Evolutionary conservation across 208 protist species (phyloP), one percentile per base, ranked within the genome.

Genomic region (Trypanosoma cruzi): DNA sequence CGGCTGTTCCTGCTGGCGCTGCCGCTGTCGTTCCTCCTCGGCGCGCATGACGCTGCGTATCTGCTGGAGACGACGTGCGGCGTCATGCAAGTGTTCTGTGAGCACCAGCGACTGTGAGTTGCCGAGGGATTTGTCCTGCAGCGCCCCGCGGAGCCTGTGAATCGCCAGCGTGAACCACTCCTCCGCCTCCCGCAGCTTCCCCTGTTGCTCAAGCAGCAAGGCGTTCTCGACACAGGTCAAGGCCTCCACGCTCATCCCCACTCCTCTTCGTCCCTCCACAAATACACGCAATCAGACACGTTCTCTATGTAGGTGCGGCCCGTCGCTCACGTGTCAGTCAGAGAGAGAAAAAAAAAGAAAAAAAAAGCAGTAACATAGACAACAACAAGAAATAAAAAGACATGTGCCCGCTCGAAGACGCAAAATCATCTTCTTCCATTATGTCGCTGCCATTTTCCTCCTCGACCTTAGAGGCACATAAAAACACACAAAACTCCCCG

Each of bases 121-220:
- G 11, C 71, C 54, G 53, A 90, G 75, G 31, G 64, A 61, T 0
- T 40, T 59, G 24, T 82, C 70, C 34, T 72, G 34, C 34, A 91
- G 64, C 4, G 75, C 64, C 18, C 71, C 46, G 2, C 80, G 80
- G 10, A 95, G 77, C 13, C 76, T 22, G 29, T 75, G 34, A 42
- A 92, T 87, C 20, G 77, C 87, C 22, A 78, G 73, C 16, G 79
- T 85, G 77, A 89, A 90, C 64, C 72, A 86, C 70, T 85, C 87
- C 72, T 95, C 85, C n/a, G 89, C 89, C 61, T 89, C 80, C 10
- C 60, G 65, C n/a, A 83, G 75, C 58, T 73, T 75, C 28, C 69
- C 71, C 24, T 68, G 52, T 1, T 64, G 80, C 63, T 94, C 84
- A 28, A 85, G 76, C 26, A 79, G 64, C 0, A 85, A 65, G 10